Conservation (phyloP, 768 basidiomycete genomes). For the Zangia roseola region DNA sequence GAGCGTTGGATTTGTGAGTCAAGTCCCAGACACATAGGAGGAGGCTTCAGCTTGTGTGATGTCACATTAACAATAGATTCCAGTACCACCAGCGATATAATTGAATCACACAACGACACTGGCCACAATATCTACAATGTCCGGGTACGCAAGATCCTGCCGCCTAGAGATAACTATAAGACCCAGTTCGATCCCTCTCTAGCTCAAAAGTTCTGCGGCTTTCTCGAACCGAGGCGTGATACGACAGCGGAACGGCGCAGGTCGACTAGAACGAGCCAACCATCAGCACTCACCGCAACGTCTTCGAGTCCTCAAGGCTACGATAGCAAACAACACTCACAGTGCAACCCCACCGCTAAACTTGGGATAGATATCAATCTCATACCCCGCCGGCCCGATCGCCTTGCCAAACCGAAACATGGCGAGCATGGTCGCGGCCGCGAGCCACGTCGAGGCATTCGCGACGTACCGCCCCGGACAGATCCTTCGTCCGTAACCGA, state of each 20-base stretch:
- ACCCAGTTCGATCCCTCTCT: background rate
- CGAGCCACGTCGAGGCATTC: constrained; percentile 19
- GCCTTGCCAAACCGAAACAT: constrained; percentile 23
- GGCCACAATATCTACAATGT: too few relatives aligned
- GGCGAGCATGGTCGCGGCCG: constrained; percentile 16
- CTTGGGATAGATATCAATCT: constrained; percentile 20
- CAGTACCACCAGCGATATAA: too few relatives aligned
- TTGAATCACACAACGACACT: too few relatives aligned
- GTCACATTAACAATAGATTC: too few relatives aligned
- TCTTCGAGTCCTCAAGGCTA: too few relatives aligned
- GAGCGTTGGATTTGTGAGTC: too few relatives aligned
- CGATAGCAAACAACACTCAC: constrained; percentile 9
- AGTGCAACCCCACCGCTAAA: constrained; percentile 13
- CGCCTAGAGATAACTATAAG: too few relatives aligned
- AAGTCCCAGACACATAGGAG: too few relatives aligned
- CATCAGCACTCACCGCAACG: background rate
- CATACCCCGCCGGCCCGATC: constrained; percentile 20
- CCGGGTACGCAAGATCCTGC: too few relatives aligned
- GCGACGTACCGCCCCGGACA: constrained; percentile 24
- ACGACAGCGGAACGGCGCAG: constrained; percentile 16
- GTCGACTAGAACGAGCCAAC: constrained; percentile 7
- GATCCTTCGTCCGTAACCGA: constrained; percentile 34
- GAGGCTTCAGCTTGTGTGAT: too few relatives aligned
- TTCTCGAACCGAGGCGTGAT: constrained; percentile 19
- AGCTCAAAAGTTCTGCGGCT: constrained; percentile 15